Evolutionary conservation across 495 filamentous ascomycete species (phyloP), one percentile per base, ranked within the genome.

Genomic region (Daldinia caldariorum): DNA sequence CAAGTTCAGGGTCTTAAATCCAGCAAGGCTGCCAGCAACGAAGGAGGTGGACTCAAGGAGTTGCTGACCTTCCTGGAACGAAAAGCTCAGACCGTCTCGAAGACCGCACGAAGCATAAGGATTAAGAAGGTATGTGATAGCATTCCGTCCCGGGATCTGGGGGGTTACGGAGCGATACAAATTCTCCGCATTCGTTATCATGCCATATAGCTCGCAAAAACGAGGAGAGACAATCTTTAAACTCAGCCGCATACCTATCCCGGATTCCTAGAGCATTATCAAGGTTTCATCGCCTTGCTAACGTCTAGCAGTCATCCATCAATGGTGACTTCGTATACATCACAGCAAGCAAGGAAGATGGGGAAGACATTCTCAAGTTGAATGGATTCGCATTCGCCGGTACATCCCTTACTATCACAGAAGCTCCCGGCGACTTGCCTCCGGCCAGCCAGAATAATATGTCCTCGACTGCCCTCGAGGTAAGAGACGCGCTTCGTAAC

Each of bases 41-140:
- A 82, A 22, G 92, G 93, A 61, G 91, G 91, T 14, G 92, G 92
- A 54, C 79, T 91, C 34, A 86, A 88, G 69, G 85, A 86, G 58
- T 84, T 97, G 35, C 78, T 94, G 51, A 82, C 81, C 55, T 98
- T 94, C 79, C 84, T 97, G 62, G 93, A 97, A 82, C 87, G 90
- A 75, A 95, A 94, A 80, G 85, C 88, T 63, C 84, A 83, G 71
- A 78, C 82, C 83, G 65, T 80, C 78, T 77, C 85, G 80, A 83
- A 82, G 78, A 78, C 81, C 79, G 80, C 77, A 80, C 78, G 76
- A 67, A 81, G 80, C 67, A 82, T 92, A 66, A 91, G 83, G 76
- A 90, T 97, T 64, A 90, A 87, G 83, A 94, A 94, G 90, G 93
- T 97, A 92, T 87, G 89, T 89, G 79, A 73, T 83, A 78, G 72